Evolutionary conservation across 148 eudicot genomes (phyloP), one percentile per base, ranked within the genome.

Genomic region (Persicaria tinctoria): DNA sequence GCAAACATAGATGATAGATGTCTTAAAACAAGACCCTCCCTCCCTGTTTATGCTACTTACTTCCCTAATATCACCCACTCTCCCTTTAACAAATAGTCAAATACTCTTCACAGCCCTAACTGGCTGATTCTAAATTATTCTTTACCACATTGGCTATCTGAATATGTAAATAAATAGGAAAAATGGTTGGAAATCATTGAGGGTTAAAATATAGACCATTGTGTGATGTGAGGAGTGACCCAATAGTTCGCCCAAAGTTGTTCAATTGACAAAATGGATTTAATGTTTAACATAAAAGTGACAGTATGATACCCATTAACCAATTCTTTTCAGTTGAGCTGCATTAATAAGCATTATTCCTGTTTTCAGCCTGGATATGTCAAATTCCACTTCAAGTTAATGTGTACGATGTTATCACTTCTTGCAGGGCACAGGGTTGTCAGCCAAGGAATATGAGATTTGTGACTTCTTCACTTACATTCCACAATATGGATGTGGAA

Each of bases 401-500:
- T 41, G 18, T 5, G 47, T 17, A 16, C 4, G 16, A 32, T 63
- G 70, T 18, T 14, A 66, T 41, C 47, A 66, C n/a, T 38, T 41
- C 7, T 44, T 66, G 82, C 74, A 94, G 99, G 99, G 99, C 74
- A 89, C 91, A 9, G 99, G 97, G 72, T 93, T 95, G 66, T 95
- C 99, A 68, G 66, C 88, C 62, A 95, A 89, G 79, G 96, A 95
- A 82, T 86, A 83, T 78, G 96, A 92, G 80, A 89, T 95, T 71
- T 95, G 98, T 75, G 98, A 95, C 80, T 95, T 90, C 78, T 95
- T 95, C 80, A 88, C 92, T 54, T 95, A 92, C 69, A 95, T 95
- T 81, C 97, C 98, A 27, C 98, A 95, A 83, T 90, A 92, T 79
- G 99, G 99, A n/a, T 83, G 96, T 83, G 99, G 99, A 72, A 95